Evolutionary conservation across 1,284 basidiomycete species (phyloP), one percentile per base, ranked within the genome.

Genomic region (Ganoderma sinense): DNA sequence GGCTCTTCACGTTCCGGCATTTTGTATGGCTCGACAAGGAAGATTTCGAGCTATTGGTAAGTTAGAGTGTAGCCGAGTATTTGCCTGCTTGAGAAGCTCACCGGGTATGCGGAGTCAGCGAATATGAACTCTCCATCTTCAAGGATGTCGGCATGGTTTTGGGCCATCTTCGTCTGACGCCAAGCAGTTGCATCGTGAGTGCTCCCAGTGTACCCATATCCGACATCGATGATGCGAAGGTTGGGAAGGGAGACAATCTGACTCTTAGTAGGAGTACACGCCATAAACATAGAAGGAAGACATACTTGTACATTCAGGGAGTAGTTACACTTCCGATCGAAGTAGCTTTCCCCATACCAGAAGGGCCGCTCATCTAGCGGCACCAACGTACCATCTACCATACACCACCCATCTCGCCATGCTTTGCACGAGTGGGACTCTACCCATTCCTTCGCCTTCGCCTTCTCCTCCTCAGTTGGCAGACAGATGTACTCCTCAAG

Each of bases 361-460:
- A 68, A 72, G 7, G 82, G 83, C 23, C 73, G 73, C 10, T 78
- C 73, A 55, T 73, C 75, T 1, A 84, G 76, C 0, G 80, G 79
- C 14, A 84, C 70, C 1, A 83, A 70, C 0, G 79, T 84, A 1
- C 83, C 82, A 76, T 84, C 82, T 10, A 84, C 82, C 48, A 83
- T 75, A 78, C 65, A 36, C 71, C 84, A 14, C 11, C 83, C 81
- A 71, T 78, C 70, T 10, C 77, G 65, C 81, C 80, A 83, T 18
- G 71, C 79, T 20, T 66, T 48, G 71, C 82, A 83, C 1, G 80
- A 80, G 20, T 70, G 62, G 7, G 51, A 58, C 60, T 78, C 75
- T 2, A 83, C 80, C 81, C 80, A 82, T 3, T 8, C 26, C 66
- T 72, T 72, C 14, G 68, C 71, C 43, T 59, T 53, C 59, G 66